Base-by-base conservation (phyloP, 495 filamentous ascomycete species). In the Parmelia sp. region DNA sequence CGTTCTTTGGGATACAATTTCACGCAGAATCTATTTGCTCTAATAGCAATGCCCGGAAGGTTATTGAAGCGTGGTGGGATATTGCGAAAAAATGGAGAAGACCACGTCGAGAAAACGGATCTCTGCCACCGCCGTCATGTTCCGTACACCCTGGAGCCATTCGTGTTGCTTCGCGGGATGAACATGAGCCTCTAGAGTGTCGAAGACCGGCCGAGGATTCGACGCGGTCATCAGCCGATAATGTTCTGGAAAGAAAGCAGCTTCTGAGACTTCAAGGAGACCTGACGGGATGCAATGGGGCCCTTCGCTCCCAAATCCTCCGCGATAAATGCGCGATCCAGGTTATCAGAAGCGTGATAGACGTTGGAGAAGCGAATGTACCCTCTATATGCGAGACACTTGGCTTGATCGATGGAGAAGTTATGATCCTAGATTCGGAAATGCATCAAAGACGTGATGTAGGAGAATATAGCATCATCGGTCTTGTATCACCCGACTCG, bases 21-120 rank as follows among this genome's bases (percentile, higher is more conserved):
- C 94, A 98, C 71, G 92, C 93, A 0, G 94, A 98, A 73, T 96
- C 90, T 0, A 88, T 95, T 67, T 96, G 93, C 71, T 96, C 94
- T 7, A 84, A 84, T 58, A 69, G 77, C n/a, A 82, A 84, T 37
- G 89, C 90, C 37, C 81, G 78, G 33, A 72, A 76, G 42, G 77
- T 97, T 37, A 79, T 97, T 33, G 69, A 74, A 53, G 90, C 89
- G 66, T 98, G 92, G 90, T 96, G 91, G 80, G 69, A 61, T 6
- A 71, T 79, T 66, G 85, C 85, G 7, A 65, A 75, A 61, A 65
- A 63, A 58, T 91, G 65, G 69, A 61, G 45, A 56, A 47, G 23
- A 51, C 31, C 47, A 15, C 31, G 29, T 14, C 6, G 55, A 36
- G 14, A 37, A 4, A 2, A 19, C 25, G 25, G 3, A 10, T 21